Evolutionary conservation across 2,329 filamentous ascomycete genomes (phyloP).

Genomic region (Penicillium sp.): DNA sequence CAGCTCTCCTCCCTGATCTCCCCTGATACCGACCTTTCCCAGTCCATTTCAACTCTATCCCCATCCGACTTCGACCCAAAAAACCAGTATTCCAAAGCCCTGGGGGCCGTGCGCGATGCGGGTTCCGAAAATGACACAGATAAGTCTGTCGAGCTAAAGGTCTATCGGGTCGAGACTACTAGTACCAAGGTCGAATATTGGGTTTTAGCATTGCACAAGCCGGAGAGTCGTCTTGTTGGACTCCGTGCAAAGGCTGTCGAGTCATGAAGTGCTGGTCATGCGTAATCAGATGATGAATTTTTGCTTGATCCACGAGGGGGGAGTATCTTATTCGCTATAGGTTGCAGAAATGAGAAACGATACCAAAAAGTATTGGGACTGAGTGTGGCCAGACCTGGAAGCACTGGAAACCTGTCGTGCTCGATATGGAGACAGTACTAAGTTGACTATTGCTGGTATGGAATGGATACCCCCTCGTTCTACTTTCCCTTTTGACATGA

Average conservation of each 20-base stretch:
- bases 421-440: background rate
- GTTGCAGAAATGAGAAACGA: no score
- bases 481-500: slow-evolving; percentile 3
- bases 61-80: slow-evolving; percentile 72
- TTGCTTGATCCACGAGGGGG: background rate
- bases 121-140: slow-evolving; percentile 28
- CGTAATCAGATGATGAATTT: background rate
- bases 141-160: slow-evolving; percentile 62
- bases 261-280: slow-evolving; percentile 46
- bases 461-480: background rate
- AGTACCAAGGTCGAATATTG: slow-evolving; percentile 75
- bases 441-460: background rate
- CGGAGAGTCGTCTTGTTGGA: slow-evolving; percentile 68
- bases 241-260: slow-evolving; percentile 78
- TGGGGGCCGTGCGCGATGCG: slow-evolving; percentile 57
- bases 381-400: background rate
- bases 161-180: slow-evolving; percentile 70
- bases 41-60: slow-evolving; percentile 62
- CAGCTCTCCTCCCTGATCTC: slow-evolving; percentile 69
- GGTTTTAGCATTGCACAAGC: slow-evolving; percentile 66
- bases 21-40: slow-evolving; percentile 29
- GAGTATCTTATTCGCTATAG: no score
- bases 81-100: slow-evolving; percentile 62
- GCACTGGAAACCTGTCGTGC: no score
- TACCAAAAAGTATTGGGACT: background rate